These are phyloP conservation scores for Zygotorulaspora sp. DNA, from an alignment of 805 yeast species.

Conservation along the genomic window DNA sequence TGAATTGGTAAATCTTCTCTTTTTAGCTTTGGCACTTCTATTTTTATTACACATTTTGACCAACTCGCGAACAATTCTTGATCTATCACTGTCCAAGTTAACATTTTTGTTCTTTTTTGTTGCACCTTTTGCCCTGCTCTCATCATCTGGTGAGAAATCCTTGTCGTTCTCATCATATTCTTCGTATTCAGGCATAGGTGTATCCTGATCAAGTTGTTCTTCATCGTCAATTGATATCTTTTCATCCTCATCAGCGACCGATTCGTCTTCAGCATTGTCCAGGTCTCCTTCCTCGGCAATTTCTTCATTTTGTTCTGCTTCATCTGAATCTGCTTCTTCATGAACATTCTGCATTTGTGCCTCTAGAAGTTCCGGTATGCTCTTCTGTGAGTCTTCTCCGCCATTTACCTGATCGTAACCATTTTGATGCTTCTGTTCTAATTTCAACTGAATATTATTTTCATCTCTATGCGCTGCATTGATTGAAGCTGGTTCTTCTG, in stretches of 20 bases:
- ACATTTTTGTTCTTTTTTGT: conserved; percentile 20
- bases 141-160: conserved; percentile 25
- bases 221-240: conserved; percentile 6
- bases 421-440: too few relatives aligned
- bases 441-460: conserved; percentile 4
- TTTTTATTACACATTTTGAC: conserved; percentile 31
- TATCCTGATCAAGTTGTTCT: conserved; percentile 9
- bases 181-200: conserved; percentile 14
- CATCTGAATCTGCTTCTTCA: conserved; percentile 11
- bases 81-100: conserved; percentile 26
- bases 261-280: conserved; percentile 7
- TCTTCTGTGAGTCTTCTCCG: too few relatives aligned
- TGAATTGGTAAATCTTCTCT: conserved; percentile 34
- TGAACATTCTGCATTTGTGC: conserved; percentile 13
- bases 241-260: conserved; percentile 19
- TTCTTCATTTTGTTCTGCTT: conserved; percentile 13
- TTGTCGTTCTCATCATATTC: conserved; percentile 19
- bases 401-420: too few relatives aligned
- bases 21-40: conserved; percentile 27
- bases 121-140: conserved; percentile 11
- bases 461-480: conserved; percentile 10
- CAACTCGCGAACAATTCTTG: conserved; percentile 29
- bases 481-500: conserved; percentile 12
- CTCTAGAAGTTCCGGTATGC: too few relatives aligned
- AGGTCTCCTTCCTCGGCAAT: conserved; percentile 9